Base-by-base conservation (phyloP, 495 filamentous ascomycete species). In the Extremus antarcticus region DNA sequence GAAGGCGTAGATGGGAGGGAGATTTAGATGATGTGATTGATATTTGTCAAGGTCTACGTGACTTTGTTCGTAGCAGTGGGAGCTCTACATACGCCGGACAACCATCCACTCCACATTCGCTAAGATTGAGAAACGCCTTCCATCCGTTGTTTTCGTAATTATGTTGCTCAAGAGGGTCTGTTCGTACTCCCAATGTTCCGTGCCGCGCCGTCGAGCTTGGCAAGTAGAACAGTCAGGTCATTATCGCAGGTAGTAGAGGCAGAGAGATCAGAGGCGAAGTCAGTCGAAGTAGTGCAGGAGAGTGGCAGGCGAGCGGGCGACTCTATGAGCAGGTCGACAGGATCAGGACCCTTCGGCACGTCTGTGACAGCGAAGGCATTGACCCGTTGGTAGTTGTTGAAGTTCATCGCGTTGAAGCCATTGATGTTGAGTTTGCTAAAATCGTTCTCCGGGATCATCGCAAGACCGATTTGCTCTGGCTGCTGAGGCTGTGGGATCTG, bases 301-400 rank as follows among this genome's bases (percentile, higher is more conserved):
- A 3, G 9, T 35, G 54, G 25, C 47, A 52, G 39, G 17, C 43
- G 56, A 25, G 24, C 23, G 32, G 54, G 17, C 25, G 49, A 50
- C 9, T 50, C 43, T n/a, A 32, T 17, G 43, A 62, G 59, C 20
- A 62, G 24, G 15, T 45, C 38, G 7, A 52, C 47, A 0, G 59
- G 55, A 25, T 62, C 72, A 24, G 85, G 84, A 2, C 83, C 78
- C 57, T 84, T 75, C 11, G 88, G 87, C 17, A 94, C 74, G 46
- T 86, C 80, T 17, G 85, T 68, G n/a, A 94, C 81, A 49, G 88
- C 79, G 61, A 83, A 96, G 43, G 94, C 86, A 43, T 84, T 80
- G 11, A 87, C 79, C 59, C 87, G 84, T 64, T 82, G 84, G 56
- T 70, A 79, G 57, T 76, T 70, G 43, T 74, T 76, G 40, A 72